phyloP scores from a whole-genome alignment of 2,329 filamentous ascomycete genomes.

The Venturia carpophila region DNA sequence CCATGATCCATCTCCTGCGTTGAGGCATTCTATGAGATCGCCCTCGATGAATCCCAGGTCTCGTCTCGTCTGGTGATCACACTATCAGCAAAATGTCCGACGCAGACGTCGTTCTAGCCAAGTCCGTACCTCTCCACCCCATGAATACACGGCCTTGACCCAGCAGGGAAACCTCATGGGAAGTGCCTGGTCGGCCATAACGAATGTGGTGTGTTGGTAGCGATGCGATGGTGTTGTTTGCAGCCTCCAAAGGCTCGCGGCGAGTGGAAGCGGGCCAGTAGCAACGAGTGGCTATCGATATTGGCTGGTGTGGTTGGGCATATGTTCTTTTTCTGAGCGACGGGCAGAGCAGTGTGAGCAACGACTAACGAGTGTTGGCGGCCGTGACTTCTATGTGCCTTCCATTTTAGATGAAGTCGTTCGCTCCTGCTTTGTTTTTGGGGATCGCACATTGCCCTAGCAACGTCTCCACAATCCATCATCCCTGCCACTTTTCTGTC shows the following conservation, averaged over 20 bases:
- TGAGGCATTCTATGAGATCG: constrained; percentile 94
- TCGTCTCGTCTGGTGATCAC: constrained; percentile 58
- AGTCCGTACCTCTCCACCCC: constrained; percentile 64
- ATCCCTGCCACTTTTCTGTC: not conserved
- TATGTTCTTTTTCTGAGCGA: not conserved
- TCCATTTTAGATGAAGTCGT: not conserved
- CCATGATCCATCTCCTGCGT: constrained; percentile 96
- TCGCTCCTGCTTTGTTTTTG: not conserved
- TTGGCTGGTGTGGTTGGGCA: not conserved
- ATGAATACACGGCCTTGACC: constrained; percentile 86
- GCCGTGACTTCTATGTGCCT: not conserved
- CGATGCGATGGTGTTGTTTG: constrained; percentile 4
- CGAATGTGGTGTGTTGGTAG: constrained; percentile 5
- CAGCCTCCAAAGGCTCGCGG: constrained; percentile 1
- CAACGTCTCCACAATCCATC: not conserved
- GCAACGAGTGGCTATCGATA: not conserved
- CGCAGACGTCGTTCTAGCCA: not conserved
- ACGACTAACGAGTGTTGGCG: not conserved
- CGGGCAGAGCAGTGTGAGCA: not conserved
- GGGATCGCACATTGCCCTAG: not conserved
- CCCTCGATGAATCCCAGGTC: constrained; percentile 97
- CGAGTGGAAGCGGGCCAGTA: not conserved
- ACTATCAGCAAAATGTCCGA: constrained; percentile 23
- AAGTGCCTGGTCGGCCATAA: constrained; percentile 6
- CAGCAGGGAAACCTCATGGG: constrained; percentile 81